phyloP scores from a whole-genome alignment of 768 basidiomycete genomes.

The Suillus subluteus region DNA sequence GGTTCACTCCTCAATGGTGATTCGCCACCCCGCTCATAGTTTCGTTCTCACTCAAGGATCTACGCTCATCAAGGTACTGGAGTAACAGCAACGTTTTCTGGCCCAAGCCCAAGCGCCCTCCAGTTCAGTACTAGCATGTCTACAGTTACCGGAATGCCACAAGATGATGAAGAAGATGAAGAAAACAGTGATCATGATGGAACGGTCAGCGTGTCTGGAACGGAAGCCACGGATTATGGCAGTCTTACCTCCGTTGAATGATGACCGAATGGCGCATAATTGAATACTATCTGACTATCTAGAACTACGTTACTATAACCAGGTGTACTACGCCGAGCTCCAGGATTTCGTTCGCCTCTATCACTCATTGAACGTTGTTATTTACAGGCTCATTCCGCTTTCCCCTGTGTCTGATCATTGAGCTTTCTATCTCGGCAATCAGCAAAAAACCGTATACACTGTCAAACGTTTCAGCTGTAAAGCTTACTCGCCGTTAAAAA shows the following conservation, averaged over 20 bases:
- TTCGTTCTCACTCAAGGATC: constrained; percentile 39
- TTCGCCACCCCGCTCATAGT: constrained; percentile 45
- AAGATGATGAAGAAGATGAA: constrained; percentile 21
- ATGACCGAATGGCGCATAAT: constrained; percentile 5
- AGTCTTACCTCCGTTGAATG: constrained; percentile 58
- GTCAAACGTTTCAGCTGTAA: neutral
- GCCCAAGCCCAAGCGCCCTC: constrained; percentile 24
- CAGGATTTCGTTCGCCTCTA: neutral
- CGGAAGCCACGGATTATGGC: constrained; percentile 43
- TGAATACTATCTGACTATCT: neutral
- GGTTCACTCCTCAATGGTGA: constrained; percentile 52
- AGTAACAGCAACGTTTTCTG: constrained; percentile 23
- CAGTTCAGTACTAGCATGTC: constrained; percentile 25
- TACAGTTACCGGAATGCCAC: constrained; percentile 17
- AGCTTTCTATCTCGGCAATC: no score
- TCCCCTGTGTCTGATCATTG: neutral
- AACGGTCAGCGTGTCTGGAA: constrained; percentile 43
- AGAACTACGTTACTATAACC: neutral
- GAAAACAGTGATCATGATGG: constrained; percentile 41
- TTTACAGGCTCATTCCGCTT: neutral
- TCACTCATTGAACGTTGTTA: neutral
- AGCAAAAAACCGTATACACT: neutral
- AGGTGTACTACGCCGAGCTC: neutral
- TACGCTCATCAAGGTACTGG: constrained; percentile 36
- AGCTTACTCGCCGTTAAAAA: neutral